These are phyloP conservation scores for Thymus quinquecostatus DNA, from an alignment of 257 asterid species.

Conservation along the genomic window DNA sequence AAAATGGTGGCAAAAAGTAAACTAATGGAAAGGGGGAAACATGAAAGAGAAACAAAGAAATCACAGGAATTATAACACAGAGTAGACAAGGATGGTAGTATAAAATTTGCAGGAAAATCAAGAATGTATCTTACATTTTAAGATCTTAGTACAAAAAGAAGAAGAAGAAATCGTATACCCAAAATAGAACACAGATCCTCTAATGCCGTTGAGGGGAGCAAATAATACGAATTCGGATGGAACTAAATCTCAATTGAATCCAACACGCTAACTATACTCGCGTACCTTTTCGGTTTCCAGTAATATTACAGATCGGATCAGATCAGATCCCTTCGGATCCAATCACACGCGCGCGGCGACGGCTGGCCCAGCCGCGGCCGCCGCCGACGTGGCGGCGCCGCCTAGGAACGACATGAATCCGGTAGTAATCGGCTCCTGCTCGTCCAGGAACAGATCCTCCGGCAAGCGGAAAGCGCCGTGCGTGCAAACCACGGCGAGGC, in stretches of 20 bases:
- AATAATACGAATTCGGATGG: slow-evolving; percentile 33
- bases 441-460: slow-evolving; percentile 86
- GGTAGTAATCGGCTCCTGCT: slow-evolving; percentile 65
- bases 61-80: background rate
- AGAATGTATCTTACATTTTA: slow-evolving; percentile 19
- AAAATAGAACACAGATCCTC: slow-evolving; percentile 16
- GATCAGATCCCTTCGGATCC: background rate
- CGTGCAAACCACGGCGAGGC: slow-evolving; percentile 65
- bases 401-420: slow-evolving; percentile 85
- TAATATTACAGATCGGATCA: slow-evolving; percentile 25
- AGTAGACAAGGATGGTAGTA: background rate
- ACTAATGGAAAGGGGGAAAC: background rate
- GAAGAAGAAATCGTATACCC: background rate
- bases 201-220: slow-evolving; percentile 12
- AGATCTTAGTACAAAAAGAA: background rate
- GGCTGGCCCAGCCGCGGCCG: slow-evolving; percentile 63
- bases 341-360: slow-evolving; percentile 59
- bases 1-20: background rate
- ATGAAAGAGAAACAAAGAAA: background rate
- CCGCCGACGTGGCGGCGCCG: slow-evolving; percentile 81
- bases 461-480: slow-evolving; percentile 93
- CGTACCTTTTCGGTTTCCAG: slow-evolving; percentile 33
- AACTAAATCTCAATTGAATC: slow-evolving; percentile 20
- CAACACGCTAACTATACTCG: slow-evolving; percentile 19
- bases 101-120: background rate